Base-by-base conservation (phyloP, 495 filamentous ascomycete species). In the Penicillium chermesinum region DNA sequence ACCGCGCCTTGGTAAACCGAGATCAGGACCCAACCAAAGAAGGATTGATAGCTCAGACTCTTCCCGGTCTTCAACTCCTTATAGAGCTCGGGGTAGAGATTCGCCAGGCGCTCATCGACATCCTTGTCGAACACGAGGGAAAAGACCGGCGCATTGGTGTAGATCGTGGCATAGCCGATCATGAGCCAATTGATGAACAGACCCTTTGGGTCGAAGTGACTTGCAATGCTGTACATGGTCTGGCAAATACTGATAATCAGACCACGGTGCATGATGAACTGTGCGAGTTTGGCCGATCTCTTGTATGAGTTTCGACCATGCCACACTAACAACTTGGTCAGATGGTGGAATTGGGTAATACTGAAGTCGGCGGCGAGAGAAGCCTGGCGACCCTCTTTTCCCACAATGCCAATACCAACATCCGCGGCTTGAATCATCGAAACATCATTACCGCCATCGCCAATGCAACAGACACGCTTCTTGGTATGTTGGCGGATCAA, bases 371-470 rank as follows among this genome's bases (percentile, higher is more conserved):
- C 94, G 0, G 94, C 94, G 2, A 99, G 79, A 50, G 83, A 88
- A 16, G 94, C 94, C 69, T 99, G 94, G 12, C 88, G 83, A 14
- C 94, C 94, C 68, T 99, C 94, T 68, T 97, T 97, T 37, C 94
- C 94, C 8, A 96, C 94, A 50, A 99, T 97, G 25, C 94, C 94
- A 48, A 99, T 89, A 34, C 94, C 94, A 1, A 99, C 89, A 57
- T 97, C 94, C 1, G 94, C 94, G 5, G 93, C 91, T 70, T 96
- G 91, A 55, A 99, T 99, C 94, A 99, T 99, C 42, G 85, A 90
- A 21, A 99, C 94, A 64, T 99, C 94, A 70, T 99, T 99, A 42
- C 93, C 93, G 34, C 93, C 93, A 55, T 99, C 93, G 36, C 93
- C 93, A 55, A 99, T 96, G 60, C 91, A 96, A 65, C 89, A 94